These are phyloP conservation scores for Amanita phalloides DNA, from an alignment of 768 basidiomycete species.

Conservation along the genomic window DNA sequence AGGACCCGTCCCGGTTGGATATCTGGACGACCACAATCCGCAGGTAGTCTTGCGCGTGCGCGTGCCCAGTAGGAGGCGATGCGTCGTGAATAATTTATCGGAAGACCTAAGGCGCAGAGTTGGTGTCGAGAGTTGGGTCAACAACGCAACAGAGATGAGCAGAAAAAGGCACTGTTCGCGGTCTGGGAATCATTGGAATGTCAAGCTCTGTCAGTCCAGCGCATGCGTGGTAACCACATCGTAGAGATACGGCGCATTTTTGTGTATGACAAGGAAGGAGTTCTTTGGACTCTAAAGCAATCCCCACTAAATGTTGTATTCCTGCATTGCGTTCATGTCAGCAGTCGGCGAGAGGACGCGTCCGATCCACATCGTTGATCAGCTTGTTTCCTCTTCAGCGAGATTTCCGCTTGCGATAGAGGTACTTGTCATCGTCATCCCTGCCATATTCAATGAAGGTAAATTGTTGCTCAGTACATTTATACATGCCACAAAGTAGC, in stretches of 20 bases:
- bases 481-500: neutral
- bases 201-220: slow-evolving; percentile 94
- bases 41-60: slow-evolving; percentile 95
- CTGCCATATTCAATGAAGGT: slow-evolving; percentile 16
- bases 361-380: slow-evolving; percentile 66
- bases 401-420: slow-evolving; percentile 65
- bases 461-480: neutral
- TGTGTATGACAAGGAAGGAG: slow-evolving; percentile 16
- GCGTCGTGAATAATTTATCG: slow-evolving; percentile 89
- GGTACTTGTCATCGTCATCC: slow-evolving; percentile 77
- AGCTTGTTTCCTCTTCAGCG: slow-evolving; percentile 80
- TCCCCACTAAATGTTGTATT: slow-evolving; percentile 75
- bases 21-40: slow-evolving; percentile 93
- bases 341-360: slow-evolving; percentile 8
- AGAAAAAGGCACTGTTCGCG: slow-evolving; percentile 65
- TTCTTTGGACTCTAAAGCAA: neutral
- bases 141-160: neutral
- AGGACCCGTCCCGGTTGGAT: slow-evolving; percentile 63
- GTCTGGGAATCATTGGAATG: slow-evolving; percentile 99
- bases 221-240: slow-evolving; percentile 97
- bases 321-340: slow-evolving; percentile 26
- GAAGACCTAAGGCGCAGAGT: slow-evolving; percentile 64
- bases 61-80: slow-evolving; percentile 91
- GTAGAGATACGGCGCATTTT: slow-evolving; percentile 96
- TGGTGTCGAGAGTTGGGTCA: neutral